These are phyloP conservation scores for Przewalskia tangutica DNA, from an alignment of 257 asterid genomes.

Conservation along the genomic window DNA sequence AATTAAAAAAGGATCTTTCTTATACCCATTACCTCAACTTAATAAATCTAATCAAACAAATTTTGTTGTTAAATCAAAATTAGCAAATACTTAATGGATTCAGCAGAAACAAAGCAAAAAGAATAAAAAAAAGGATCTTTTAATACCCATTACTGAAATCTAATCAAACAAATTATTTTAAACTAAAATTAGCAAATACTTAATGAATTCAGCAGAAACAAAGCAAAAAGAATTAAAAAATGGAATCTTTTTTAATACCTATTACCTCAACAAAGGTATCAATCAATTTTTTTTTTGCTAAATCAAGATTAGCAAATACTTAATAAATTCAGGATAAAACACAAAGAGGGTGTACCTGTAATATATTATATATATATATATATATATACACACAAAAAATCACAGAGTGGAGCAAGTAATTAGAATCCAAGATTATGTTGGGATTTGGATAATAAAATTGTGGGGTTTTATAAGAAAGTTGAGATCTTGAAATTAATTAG, in stretches of 20 bases:
- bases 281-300: not conserved
- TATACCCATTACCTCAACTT: not conserved
- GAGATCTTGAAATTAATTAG: constrained; percentile 2
- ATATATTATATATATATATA: not conserved
- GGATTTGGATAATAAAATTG: not conserved
- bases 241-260: too few relatives aligned
- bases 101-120: not conserved
- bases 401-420: not conserved
- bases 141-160: too few relatives aligned
- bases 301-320: not conserved
- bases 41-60: too few relatives aligned
- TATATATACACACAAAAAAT: not conserved
- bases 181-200: not conserved
- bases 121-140: too few relatives aligned
- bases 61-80: not conserved
- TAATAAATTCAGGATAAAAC: not conserved
- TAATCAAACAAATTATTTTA: not conserved
- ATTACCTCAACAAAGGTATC: not conserved
- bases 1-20: not conserved
- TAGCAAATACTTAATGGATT: not conserved
- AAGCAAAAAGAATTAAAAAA: too few relatives aligned
- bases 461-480: not conserved
- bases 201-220: not conserved
- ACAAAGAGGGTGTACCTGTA: not conserved
- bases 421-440: not conserved